Conservation (phyloP, 1,284 basidiomycete species). For the Cystobasidium slooffiae region DNA sequence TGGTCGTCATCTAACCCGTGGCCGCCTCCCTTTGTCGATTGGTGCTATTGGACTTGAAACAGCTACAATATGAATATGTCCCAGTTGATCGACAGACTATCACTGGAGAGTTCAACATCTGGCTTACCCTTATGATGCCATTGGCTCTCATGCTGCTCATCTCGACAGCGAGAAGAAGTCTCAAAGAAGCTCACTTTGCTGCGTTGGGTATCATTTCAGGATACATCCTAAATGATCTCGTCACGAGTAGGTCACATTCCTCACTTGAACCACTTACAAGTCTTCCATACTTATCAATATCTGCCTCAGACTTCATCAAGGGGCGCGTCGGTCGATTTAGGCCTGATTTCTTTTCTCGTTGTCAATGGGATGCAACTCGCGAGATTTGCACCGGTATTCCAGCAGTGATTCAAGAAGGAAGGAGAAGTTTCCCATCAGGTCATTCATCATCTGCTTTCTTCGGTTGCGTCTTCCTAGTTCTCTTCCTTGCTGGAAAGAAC, state of each 20-base stretch:
- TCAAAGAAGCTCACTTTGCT: constrained; percentile 50
- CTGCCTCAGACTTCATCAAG: constrained; percentile 60
- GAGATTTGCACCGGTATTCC: constrained; percentile 65
- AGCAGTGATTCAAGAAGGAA: constrained; percentile 50
- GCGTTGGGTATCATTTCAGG: constrained; percentile 43
- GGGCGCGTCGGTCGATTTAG: constrained; percentile 68
- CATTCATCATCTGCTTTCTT: constrained; percentile 70
- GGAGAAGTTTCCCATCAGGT: constrained; percentile 68
- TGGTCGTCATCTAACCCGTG: background rate
- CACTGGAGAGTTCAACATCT: constrained; percentile 32
- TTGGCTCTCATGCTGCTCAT: constrained; percentile 46
- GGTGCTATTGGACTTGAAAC: background rate
- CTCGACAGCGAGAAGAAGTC: constrained; percentile 24
- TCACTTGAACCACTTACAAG: too few relatives aligned
- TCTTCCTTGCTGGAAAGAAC: constrained; percentile 68
- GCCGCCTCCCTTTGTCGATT: too few relatives aligned
- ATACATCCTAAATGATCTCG: constrained; percentile 26
- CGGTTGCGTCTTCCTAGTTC: constrained; percentile 67
- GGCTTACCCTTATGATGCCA: constrained; percentile 47
- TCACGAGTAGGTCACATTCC: constrained; percentile 17
- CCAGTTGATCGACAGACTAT: constrained; percentile 15
- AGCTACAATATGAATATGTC: constrained; percentile 44
- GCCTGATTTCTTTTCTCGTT: constrained; percentile 71
- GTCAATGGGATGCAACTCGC: constrained; percentile 64
- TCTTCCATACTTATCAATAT: constrained; percentile 39